Percentiles rank a stretch among this genome's conserved stretches.
phyloP scores from a whole-genome alignment of 169 alveolate genomes.

The Amoebophrya sp. region DNA sequence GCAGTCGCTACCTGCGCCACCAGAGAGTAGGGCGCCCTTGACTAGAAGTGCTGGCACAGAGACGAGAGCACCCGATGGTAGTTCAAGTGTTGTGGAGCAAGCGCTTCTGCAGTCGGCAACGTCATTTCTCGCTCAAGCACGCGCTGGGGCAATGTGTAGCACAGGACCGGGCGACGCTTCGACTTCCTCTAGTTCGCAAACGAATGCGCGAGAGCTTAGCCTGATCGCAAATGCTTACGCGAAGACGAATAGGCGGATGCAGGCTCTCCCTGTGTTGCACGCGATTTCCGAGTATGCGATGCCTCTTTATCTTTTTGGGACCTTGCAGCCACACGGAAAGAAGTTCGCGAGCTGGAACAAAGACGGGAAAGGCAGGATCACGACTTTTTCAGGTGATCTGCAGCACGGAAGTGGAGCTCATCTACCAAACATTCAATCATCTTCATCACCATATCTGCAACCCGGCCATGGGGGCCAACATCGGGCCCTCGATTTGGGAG shows the following conservation, averaged over 20 bases:
- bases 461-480: too few relatives aligned
- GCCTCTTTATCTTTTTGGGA: not conserved
- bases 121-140: not conserved
- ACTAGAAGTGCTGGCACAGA: too few relatives aligned
- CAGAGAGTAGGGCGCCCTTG: too few relatives aligned
- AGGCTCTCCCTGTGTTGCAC: not conserved
- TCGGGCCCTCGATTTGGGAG: too few relatives aligned
- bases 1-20: not conserved
- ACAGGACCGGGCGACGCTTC: not conserved
- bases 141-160: not conserved
- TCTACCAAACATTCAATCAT: too few relatives aligned
- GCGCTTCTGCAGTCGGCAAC: not conserved
- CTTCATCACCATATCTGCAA: too few relatives aligned
- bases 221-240: not conserved
- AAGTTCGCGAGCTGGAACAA: not conserved
- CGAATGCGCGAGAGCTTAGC: not conserved
- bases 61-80: not conserved
- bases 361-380: not conserved
- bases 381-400: too few relatives aligned
- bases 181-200: not conserved
- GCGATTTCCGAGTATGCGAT: not conserved
- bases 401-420: too few relatives aligned
- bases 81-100: not conserved
- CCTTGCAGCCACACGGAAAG: not conserved
- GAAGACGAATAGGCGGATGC: not conserved